phyloP scores from a whole-genome alignment of 1,284 basidiomycete genomes.

The Laetiporus sulphureus region DNA sequence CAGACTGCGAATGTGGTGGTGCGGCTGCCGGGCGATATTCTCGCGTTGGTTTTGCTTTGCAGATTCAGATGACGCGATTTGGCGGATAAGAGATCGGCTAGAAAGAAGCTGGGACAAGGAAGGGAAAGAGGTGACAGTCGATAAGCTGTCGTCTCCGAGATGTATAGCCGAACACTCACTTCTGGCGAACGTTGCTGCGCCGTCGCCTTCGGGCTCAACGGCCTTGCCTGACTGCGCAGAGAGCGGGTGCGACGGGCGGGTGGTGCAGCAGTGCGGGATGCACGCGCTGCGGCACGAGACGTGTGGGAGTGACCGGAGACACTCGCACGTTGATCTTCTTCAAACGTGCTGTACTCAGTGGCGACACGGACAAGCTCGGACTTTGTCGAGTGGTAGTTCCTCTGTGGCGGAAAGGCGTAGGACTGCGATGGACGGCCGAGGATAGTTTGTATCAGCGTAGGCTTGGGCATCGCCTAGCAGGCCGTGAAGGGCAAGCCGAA shows the following conservation, averaged over 20 bases:
- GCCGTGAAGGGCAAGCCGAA: conserved; percentile 2
- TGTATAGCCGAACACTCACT: conserved; percentile 5
- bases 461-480: conserved; percentile 39
- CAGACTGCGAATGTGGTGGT: conserved; percentile 10
- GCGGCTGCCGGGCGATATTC: conserved; percentile 9
- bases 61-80: conserved; percentile 23
- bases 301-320: conserved; percentile 1
- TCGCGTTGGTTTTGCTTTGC: conserved; percentile 13
- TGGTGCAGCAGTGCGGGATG: neutral
- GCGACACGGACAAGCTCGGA: conserved; percentile 28
- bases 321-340: conserved; percentile 13
- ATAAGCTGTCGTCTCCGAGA: conserved; percentile 5
- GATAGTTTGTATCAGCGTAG: conserved; percentile 50
- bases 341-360: conserved; percentile 12
- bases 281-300: neutral
- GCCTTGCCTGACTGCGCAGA: conserved; percentile 1
- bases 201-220: neutral
- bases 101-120: conserved; percentile 7
- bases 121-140: conserved; percentile 2
- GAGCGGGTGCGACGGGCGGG: neutral
- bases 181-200: neutral
- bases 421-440: conserved; percentile 51
- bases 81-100: conserved; percentile 21
- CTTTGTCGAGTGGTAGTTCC: conserved; percentile 44
- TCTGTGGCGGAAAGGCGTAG: conserved; percentile 40